Base-by-base conservation (phyloP, 129 eudicot genomes). In the Helianthus tuberosus region DNA sequence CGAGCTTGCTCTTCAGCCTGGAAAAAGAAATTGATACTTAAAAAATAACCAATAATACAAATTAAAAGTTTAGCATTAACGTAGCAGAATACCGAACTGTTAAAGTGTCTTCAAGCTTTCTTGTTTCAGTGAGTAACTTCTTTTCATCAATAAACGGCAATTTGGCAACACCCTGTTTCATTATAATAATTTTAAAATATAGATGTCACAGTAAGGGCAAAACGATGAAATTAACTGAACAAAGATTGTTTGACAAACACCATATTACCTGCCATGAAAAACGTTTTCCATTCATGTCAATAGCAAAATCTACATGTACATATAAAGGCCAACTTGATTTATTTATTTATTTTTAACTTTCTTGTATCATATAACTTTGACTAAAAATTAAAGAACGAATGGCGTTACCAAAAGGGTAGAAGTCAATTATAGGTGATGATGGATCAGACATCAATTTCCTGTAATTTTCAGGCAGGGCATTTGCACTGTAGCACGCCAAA, bases 201-300 rank as follows among this genome's bases (percentile, higher is more conserved):
- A 53, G 69, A 74, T 58, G 73, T 62, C 72, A 79, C 25, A 69
- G 36, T 39, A 66, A 55, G 27, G 12, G 15, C 1, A 66, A 57
- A 82, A 36, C 44, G 15, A 60, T 41, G 36, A 73, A 14, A 64
- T 14, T 55, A 38, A 44, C 29, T 27, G 25, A 47, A 69, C 43
- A 12, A 47, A 16, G 50, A 57, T 74, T 46, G 70, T 48, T 38
- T 11, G 27, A 69, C 43, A 68, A 53, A 49, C 15, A 46, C 44
- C n/a, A 69, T 39, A 39, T 39, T 82, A 95, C 99, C 99, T 95
- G 99, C 99, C 97, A 95, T 41, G 97, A 88, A 49, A 87, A 91
- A 53, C 97, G 97, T 84, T 95, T 95, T 63, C 99, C 99, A 71
- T 95, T 89, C 99, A 95, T 91, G 81, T 95, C 99, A 51, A 95